Conservation (phyloP, 371 early-diverging fungal genomes). For the Coemansia sp. region DNA sequence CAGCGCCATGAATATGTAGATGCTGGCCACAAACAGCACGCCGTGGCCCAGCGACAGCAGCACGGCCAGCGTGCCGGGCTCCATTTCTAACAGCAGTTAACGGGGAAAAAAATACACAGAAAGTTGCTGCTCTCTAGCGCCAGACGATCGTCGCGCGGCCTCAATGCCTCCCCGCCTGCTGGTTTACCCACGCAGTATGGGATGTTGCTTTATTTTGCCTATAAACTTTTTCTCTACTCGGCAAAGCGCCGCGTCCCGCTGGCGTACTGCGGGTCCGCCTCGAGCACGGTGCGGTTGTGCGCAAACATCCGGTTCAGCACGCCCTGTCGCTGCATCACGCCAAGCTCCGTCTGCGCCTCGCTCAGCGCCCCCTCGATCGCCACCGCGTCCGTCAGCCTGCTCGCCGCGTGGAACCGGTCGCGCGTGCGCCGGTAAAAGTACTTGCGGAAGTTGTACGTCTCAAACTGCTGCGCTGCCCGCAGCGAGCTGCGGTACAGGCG, state of each 20-base stretch:
- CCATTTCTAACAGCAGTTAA: not conserved
- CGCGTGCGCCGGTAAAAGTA: constrained; percentile 49
- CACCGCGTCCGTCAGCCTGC: constrained; percentile 5
- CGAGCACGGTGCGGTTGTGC: constrained; percentile 38
- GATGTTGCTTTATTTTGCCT: not conserved
- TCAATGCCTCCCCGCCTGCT: too few species aligned
- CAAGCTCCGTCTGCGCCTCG: constrained; percentile 23
- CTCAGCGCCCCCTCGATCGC: constrained; percentile 1
- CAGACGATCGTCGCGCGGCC: too few species aligned
- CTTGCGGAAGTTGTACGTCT: constrained; percentile 49
- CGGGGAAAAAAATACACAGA: too few species aligned
- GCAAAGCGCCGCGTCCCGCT: constrained; percentile 19
- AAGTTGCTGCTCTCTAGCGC: too few species aligned
- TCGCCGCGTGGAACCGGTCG: constrained; percentile 36
- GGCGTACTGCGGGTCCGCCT: constrained; percentile 33
- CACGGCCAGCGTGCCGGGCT: constrained; percentile 13
- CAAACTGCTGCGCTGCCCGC: constrained; percentile 36
- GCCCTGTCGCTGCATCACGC: constrained; percentile 43
- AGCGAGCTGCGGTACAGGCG: constrained; percentile 38
- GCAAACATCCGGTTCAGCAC: constrained; percentile 41
- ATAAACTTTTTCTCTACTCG: not conserved
- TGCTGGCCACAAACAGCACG: constrained; percentile 25
- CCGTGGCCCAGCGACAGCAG: constrained; percentile 19
- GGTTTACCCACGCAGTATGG: too few species aligned
- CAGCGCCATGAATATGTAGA: constrained; percentile 26